Base-by-base conservation (phyloP, 2,329 filamentous ascomycete genomes). In the Fusarium kyushuense region DNA sequence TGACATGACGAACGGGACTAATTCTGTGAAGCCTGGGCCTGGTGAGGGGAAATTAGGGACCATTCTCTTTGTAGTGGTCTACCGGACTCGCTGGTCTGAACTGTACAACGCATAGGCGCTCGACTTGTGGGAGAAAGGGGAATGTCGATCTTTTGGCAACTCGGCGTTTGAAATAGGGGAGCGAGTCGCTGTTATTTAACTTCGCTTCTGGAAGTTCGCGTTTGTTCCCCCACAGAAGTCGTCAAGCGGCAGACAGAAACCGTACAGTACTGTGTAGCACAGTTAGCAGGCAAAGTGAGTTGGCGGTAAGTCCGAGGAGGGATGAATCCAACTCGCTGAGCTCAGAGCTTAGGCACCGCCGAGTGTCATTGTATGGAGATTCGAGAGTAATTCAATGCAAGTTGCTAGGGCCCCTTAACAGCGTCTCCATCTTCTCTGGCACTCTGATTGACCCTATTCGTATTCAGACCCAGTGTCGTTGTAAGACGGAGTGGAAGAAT, bases 31-130 rank as follows among this genome's bases (percentile, higher is more conserved):
- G 66, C 62, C 57, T 38, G 61, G 49, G 56, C 65, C 48, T 54
- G 45, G 33, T 65, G 45, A 49, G 43, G 60, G 65, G 65, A 69
- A 69, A 69, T 69, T 69, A 69, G 65, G 65, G 61, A 69, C 61
- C 52, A 42, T 63, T 48, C 21, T 48, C 41, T 47, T 30, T 29
- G 41, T 32, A n/a, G 32, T 38, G 29, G 32, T 21, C 32, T 35
- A 29, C 51, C n/a, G n/a, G 23, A 29, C 47, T 40, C 32, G 33
- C 47, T 40, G 47, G 33, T 35, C 47, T 40, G 46, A 59, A 53
- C 40, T 46, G 29, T 40, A 62, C 65, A 69, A 66, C 56, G 56
- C 54, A 59, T 49, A 69, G 41, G 52, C 47, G 43, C 36, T 69
- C 29, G 25, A 33, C 21, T 36, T 36, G 53, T 58, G 53, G 48